These are phyloP conservation scores for Colletotrichum chlorophyti DNA, from an alignment of 2,329 filamentous ascomycete genomes.

Conservation along the genomic window DNA sequence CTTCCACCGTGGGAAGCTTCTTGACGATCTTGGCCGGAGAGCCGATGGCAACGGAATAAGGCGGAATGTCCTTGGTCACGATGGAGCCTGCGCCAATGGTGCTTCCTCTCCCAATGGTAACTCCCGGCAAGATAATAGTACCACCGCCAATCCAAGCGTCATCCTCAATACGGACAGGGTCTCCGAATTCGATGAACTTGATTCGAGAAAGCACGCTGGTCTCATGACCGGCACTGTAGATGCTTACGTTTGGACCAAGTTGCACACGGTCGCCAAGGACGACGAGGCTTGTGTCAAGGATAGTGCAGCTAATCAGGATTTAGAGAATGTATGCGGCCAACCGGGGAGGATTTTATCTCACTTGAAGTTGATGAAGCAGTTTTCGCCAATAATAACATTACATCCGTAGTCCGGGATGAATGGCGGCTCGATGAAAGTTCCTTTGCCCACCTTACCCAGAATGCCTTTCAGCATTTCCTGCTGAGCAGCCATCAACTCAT, in stretches of 20 bases:
- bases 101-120: constrained; percentile 46
- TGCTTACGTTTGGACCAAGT: constrained; percentile 57
- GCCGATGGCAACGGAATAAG: constrained; percentile 43
- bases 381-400: constrained; percentile 66
- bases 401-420: constrained; percentile 70
- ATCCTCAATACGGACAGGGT: constrained; percentile 53
- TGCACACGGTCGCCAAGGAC: constrained; percentile 58
- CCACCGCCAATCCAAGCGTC: constrained; percentile 56
- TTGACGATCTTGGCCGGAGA: constrained; percentile 42
- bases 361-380: constrained; percentile 68
- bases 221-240: constrained; percentile 60
- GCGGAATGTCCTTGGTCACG: constrained; percentile 45
- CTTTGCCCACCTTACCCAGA: constrained; percentile 56
- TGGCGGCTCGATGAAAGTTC: constrained; percentile 65
- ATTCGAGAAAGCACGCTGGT: constrained; percentile 53
- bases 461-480: constrained; percentile 55
- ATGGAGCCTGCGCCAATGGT: constrained; percentile 48
- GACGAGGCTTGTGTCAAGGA: constrained; percentile 58
- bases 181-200: constrained; percentile 55
- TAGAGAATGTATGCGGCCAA: neutral
- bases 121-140: constrained; percentile 48
- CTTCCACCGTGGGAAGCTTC: constrained; percentile 27
- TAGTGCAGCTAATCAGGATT: constrained; percentile 39
- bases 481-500: constrained; percentile 43
- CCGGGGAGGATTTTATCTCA: neutral